Base-by-base conservation (phyloP, 2,329 filamentous ascomycete species). In the Fusarium haematococcum region DNA sequence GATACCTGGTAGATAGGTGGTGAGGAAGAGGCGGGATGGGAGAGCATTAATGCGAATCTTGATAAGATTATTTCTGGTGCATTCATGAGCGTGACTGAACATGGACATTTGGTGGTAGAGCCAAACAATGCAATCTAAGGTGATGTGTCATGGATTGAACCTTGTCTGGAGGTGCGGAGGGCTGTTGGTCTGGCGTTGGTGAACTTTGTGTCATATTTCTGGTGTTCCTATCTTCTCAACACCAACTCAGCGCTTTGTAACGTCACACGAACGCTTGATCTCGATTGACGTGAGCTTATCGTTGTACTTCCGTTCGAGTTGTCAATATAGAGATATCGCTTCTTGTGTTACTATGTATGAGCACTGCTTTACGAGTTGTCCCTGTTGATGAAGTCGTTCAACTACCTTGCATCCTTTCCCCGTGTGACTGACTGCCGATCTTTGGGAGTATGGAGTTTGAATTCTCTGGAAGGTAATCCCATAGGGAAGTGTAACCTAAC, bases 11-110 rank as follows among this genome's bases (percentile, higher is more conserved):
- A 75, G 69, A 75, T 63, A 73, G 63, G 30, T 52, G 43, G 45
- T 45, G 60, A 54, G 39, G 61, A 63, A 58, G 37, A 35, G 62
- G 59, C 4, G 60, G 27, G 52, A 73, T 64, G 63, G 63, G 52
- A 65, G 63, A 54, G 68, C 32, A 69, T 64, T 78, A 77, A 77
- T 77, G 69, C 69, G 64, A 74, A 48, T 66, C 27, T 66, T 62
- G 5, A 62, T 56, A 67, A 63, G 61, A 65, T 23, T 11, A 58
- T 13, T 7, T 61, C 54, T 10, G 16, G 27, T 2, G 14, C 9
- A 23, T 68, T 57, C 59, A 39, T 59, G 30, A 52, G 10, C 27
- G 48, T 52, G 48, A 52, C 18, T 52, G 48, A 13, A 20, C 27
- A 11, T 52, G 16, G 4, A 13, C 27, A 11, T 32, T 32, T 33